These are phyloP conservation scores for Yamadazyma blattariae DNA, from an alignment of 1,139 yeast genomes.

Conservation along the genomic window DNA sequence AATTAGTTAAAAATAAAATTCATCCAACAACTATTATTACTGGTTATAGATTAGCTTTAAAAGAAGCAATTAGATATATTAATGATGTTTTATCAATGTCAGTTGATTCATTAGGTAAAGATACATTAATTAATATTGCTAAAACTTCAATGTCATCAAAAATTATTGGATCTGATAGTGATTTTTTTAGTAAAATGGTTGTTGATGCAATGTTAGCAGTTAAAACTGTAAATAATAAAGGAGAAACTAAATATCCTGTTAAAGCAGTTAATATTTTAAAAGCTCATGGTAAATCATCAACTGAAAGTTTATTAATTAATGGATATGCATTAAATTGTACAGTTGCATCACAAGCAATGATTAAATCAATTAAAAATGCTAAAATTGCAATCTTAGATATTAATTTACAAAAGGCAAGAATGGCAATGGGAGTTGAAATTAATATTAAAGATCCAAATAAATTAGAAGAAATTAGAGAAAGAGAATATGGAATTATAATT, in stretches of 20 bases:
- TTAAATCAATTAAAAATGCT: slow-evolving; percentile 66
- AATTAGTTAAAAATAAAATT: slow-evolving; percentile 85
- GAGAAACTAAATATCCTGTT: slow-evolving; percentile 91
- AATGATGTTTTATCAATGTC: slow-evolving; percentile 80
- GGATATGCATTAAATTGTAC: slow-evolving; percentile 98
- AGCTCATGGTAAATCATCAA: slow-evolving; percentile 93
- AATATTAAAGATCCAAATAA: slow-evolving; percentile 97
- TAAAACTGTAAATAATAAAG: slow-evolving; percentile 83
- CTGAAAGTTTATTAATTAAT: slow-evolving; percentile 80
- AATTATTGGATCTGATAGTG: slow-evolving; percentile 94
- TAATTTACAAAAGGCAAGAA: slow-evolving; percentile 91
- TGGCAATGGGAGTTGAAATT: slow-evolving; percentile 98
- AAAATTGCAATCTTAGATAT: slow-evolving; percentile 93
- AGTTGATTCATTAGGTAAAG: slow-evolving; percentile 82
- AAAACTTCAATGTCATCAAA: slow-evolving; percentile 97
- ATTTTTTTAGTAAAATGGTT: slow-evolving; percentile 84
- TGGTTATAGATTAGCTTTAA: slow-evolving; percentile 90
- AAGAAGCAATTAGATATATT: slow-evolving; percentile 88
- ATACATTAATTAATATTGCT: slow-evolving; percentile 80
- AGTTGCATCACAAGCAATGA: slow-evolving; percentile 97
- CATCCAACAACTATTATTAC: slow-evolving; percentile 98
- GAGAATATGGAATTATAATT: slow-evolving; percentile 87
- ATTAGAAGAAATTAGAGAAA: slow-evolving; percentile 89
- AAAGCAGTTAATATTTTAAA: slow-evolving; percentile 95
- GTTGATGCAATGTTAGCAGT: slow-evolving; percentile 97